phyloP scores from a whole-genome alignment of 2,329 filamentous ascomycete genomes.

The Onygena corvina region DNA sequence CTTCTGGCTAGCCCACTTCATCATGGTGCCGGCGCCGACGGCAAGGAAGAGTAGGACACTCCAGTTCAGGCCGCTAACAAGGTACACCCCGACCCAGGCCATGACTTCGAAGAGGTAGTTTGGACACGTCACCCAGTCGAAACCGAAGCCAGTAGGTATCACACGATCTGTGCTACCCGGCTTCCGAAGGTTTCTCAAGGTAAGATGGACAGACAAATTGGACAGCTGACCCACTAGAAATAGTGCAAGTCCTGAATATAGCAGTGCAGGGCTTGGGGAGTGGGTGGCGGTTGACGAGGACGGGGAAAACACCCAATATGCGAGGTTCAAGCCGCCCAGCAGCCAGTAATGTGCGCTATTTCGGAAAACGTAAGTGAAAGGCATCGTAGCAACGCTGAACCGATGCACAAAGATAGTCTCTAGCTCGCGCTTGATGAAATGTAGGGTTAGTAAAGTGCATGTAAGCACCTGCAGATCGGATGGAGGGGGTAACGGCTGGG shows the following conservation, averaged over 20 bases:
- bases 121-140: conserved; percentile 78
- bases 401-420: conserved; percentile 92
- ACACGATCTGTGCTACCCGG: conserved; percentile 73
- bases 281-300: conserved; percentile 51
- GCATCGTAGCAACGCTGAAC: conserved; percentile 93
- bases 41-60: conserved; percentile 64
- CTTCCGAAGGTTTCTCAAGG: conserved; percentile 64
- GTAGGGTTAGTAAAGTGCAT: conserved; percentile 60
- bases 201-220: conserved; percentile 70
- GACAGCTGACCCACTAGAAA: conserved; percentile 66
- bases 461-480: conserved; percentile 61
- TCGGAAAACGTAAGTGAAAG: conserved; percentile 77
- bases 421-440: conserved; percentile 90
- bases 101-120: conserved; percentile 93
- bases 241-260: conserved; percentile 57
- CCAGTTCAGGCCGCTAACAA: conserved; percentile 64
- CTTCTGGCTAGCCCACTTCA: conserved; percentile 78
- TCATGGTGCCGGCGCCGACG: conserved; percentile 69
- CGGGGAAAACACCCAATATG: conserved; percentile 74
- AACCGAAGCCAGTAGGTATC: conserved; percentile 76
- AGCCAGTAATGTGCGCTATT: conserved; percentile 94
- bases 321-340: conserved; percentile 65
- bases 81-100: conserved; percentile 70
- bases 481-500: conserved; percentile 37
- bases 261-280: conserved; percentile 40